Conservation (phyloP, 2,329 filamentous ascomycete species). For the Rachicladosporium sp. region DNA sequence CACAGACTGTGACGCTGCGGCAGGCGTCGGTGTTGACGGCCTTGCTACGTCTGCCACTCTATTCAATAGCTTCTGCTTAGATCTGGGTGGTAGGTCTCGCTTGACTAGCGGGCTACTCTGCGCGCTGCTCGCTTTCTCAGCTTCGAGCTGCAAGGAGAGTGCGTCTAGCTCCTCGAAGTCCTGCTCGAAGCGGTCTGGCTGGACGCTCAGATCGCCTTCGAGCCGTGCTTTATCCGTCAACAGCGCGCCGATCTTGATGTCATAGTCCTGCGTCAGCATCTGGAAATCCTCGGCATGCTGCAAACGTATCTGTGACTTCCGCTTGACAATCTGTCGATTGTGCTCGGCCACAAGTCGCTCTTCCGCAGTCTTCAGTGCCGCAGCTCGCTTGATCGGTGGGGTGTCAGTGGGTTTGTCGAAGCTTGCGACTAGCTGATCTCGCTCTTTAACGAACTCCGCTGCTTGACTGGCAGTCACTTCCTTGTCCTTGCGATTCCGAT, state of each 20-base stretch:
- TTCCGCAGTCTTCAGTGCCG: slow-evolving; percentile 20
- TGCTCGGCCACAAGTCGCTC: slow-evolving; percentile 21
- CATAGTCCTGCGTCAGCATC: slow-evolving; percentile 22
- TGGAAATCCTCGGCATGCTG: slow-evolving; percentile 25
- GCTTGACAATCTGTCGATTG: slow-evolving; percentile 20
- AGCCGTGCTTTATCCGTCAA: slow-evolving; percentile 17
- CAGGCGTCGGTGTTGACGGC: not conserved
- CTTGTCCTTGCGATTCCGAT: slow-evolving; percentile 20
- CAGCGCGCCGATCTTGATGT: slow-evolving; percentile 19
- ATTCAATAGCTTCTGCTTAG: slow-evolving; percentile 2
- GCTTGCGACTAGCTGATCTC: slow-evolving; percentile 18
- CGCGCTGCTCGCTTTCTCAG: slow-evolving; percentile 7
- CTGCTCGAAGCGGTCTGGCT: slow-evolving; percentile 22
- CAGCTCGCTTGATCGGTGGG: slow-evolving; percentile 13
- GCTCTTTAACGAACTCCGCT: slow-evolving; percentile 21
- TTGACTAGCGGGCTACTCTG: slow-evolving; percentile 8
- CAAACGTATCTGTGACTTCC: slow-evolving; percentile 24
- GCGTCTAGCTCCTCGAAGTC: slow-evolving; percentile 17
- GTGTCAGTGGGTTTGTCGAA: slow-evolving; percentile 15
- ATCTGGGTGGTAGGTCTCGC: slow-evolving; percentile 1
- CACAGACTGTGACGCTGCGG: not conserved
- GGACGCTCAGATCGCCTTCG: slow-evolving; percentile 21
- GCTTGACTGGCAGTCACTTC: slow-evolving; percentile 18
- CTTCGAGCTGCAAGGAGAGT: slow-evolving; percentile 14
- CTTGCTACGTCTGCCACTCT: not conserved